phyloP scores from a whole-genome alignment of 306 rosid genomes.

The Fragaria nilgerrensis region DNA sequence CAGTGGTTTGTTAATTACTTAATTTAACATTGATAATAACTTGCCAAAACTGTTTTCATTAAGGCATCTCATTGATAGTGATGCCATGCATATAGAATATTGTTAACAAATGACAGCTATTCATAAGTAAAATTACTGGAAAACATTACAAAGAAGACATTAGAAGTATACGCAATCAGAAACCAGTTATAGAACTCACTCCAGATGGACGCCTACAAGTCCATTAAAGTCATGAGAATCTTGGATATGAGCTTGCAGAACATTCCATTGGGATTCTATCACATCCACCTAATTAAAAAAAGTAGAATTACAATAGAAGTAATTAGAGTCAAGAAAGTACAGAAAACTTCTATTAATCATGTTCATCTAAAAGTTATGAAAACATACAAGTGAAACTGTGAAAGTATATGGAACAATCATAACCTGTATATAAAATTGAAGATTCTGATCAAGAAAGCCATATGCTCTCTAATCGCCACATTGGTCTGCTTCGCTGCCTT shows the following conservation, averaged over 20 bases:
- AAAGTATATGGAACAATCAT: conserved; percentile 14
- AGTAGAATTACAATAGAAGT: background rate
- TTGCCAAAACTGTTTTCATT: background rate
- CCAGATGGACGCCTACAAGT: conserved; percentile 91
- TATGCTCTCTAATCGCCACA: conserved; percentile 94
- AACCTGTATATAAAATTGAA: conserved; percentile 97
- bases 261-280: conserved; percentile 95
- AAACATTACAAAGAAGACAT: background rate
- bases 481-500: conserved; percentile 61
- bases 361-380: background rate
- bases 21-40: conserved; percentile 1
- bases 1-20: background rate
- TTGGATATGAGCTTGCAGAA: conserved; percentile 87
- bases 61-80: background rate
- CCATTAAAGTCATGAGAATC: conserved; percentile 88
- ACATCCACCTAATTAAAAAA: conserved; percentile 72
- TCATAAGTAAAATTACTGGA: background rate
- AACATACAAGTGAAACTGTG: conserved; percentile 14
- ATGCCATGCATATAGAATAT: conserved; percentile 9
- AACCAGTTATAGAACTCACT: conserved; percentile 48
- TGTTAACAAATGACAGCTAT: background rate
- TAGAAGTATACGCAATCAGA: conserved; percentile 14
- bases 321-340: background rate
- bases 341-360: background rate
- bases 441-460: conserved; percentile 96